Evolutionary conservation across 2,329 filamentous ascomycete genomes (phyloP), one percentile per base, ranked within the genome.

Genomic region (Onygena corvina): DNA sequence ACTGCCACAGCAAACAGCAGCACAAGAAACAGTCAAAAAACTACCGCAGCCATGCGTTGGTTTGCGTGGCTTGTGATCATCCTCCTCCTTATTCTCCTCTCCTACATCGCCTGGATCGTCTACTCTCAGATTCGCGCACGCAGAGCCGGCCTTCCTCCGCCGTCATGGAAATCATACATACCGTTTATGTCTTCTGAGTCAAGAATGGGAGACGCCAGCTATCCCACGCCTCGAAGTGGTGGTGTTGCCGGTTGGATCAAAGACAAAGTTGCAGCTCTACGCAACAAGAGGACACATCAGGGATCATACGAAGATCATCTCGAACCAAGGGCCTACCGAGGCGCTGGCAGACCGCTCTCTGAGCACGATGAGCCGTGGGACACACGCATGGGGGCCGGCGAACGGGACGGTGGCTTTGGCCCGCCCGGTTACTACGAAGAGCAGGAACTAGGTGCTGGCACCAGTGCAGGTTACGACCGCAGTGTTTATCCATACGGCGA

Each of bases 311-410:
- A 88, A 57, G 71, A 73, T 58, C 68, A 75, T 3, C 29, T 29
- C 20, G 65, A 64, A 49, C 60, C 59, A 16, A 54, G 64, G 29
- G 68, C 69, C 40, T 54, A 54, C 31, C 46, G 52, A n/a, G 52
- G 53, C n/a, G 52, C 74, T 87, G 36, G 36, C 20, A 6, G 36
- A 18, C 36, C 36, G 11, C 36, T 40, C 20, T 40, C 48, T 16
- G 86, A 92, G 60, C 84, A 84, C 1, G 86, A 93, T 62, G 85
- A 89, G 60, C 85, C 86, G 1, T 94, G 87, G 87, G 86, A 92
- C 67, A 69, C 84, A 54, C 74, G 84, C 52, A 85, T 93, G 3
- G 84, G 84, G 51, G 74, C 80, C 14, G 29, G 47, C 57, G 85
- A 89, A 64, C 78, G 81, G 14, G 80, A 83, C 60, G 69, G 67